Base-by-base conservation (phyloP, 2,329 filamentous ascomycete genomes). In the Stachybotrys chartarum region DNA sequence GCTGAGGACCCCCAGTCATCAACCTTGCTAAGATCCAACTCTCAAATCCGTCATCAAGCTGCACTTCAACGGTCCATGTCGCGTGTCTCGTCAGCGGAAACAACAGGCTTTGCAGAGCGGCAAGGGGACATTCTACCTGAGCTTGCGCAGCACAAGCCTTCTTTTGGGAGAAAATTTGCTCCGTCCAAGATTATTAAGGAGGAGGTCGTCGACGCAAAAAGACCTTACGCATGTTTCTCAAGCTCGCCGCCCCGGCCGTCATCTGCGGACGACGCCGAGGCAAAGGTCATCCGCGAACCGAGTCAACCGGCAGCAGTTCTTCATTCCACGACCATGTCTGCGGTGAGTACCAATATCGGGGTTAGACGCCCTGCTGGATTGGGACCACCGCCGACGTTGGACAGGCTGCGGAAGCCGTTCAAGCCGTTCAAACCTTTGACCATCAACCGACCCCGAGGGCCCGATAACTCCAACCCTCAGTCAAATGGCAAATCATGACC, bases 361-460 rank as follows among this genome's bases (percentile, higher is more conserved):
- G 65, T 80, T 52, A 74, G 75, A 61, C 72, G 76, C 54, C 76
- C 78, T 3, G 69, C 72, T 1, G 72, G 73, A 0, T 60, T 82
- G 45, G 75, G 73, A 3, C 71, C 75, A 0, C 73, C 79, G 35
- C 71, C 77, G 47, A 75, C 77, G 0, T 74, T 83, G 63, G 75
- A 80, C 52, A 74, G 73, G 60, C 64, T 83, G 51, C 72, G 73
- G 54, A 81, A 77, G 63, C 81, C 81, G 6, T 84, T 84, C 56
- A 83, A 81, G 67, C 78, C 78, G 48, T 68, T 84, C 56, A 83
- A 81, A 67, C 78, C 78, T 47, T 68, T 83, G 60, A 83, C 79
- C 11, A 77, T 83, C 18, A 78, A 76, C 56, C 72, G 77, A 32
- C 69, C 70, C 17, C 57, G 59, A 51, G 64, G 64, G 3, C 24